Evolutionary conservation across 208 protist species (phyloP).

Genomic region (Crithidia sp.): DNA sequence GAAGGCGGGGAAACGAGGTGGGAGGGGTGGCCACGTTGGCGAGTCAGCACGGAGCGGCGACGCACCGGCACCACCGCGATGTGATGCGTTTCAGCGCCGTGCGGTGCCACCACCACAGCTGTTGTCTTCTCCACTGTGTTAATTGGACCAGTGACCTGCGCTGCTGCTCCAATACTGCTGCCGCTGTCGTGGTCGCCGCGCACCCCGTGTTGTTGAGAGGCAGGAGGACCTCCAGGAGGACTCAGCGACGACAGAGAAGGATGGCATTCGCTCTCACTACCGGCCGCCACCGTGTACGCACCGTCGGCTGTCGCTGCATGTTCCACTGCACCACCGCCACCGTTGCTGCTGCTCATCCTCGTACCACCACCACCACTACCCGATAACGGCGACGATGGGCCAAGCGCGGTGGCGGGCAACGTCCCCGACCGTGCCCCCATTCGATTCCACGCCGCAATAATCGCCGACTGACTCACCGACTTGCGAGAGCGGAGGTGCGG

Average conservation of each 20-base stretch:
- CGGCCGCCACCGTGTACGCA: too few species aligned
- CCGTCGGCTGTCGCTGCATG: too few species aligned
- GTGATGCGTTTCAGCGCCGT: neutral
- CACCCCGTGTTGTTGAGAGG: too few species aligned
- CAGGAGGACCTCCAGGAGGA: too few species aligned
- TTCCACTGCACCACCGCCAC: too few species aligned
- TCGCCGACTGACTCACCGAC: constrained; percentile 21
- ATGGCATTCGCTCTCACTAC: too few species aligned
- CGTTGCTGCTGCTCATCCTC: neutral
- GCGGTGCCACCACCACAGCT: too few species aligned
- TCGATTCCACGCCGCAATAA: constrained; percentile 38
- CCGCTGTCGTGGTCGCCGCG: too few species aligned
- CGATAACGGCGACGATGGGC: neutral
- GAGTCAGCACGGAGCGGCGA: constrained; percentile 10
- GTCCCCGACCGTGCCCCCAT: constrained; percentile 16
- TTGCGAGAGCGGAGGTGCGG: neutral
- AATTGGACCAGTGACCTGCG: too few species aligned
- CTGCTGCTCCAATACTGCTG: too few species aligned
- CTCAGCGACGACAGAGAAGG: too few species aligned
- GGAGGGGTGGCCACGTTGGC: constrained; percentile 7
- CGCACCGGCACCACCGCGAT: constrained; percentile 14
- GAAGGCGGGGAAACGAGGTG: neutral
- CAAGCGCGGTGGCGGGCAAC: neutral
- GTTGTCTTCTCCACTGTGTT: neutral
- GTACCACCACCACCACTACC: neutral